Conservation (phyloP, 331 rosid genomes). For the Dryas integrifolia region DNA sequence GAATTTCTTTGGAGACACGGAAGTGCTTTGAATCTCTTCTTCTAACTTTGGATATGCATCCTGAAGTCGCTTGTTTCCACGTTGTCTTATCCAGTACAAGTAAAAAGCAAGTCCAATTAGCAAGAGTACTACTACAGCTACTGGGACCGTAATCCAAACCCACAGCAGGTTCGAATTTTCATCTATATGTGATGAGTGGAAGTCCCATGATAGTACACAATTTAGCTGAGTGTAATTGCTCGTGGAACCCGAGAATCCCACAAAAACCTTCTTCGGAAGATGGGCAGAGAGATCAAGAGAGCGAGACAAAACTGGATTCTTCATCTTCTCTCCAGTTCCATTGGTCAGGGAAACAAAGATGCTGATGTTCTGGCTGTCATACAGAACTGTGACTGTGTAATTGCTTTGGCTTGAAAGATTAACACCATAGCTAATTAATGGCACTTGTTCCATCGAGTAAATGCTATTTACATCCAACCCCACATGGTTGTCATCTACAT, state of each 20-base stretch:
- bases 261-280: slow-evolving; percentile 43
- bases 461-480: slow-evolving; percentile 57
- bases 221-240: slow-evolving; percentile 49
- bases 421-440: slow-evolving; percentile 35
- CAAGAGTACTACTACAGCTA: background rate
- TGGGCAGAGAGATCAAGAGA: slow-evolving; percentile 44
- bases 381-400: slow-evolving; percentile 33
- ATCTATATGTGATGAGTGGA: slow-evolving; percentile 20
- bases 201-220: slow-evolving; percentile 46
- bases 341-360: slow-evolving; percentile 38
- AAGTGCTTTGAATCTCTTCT: slow-evolving; percentile 47
- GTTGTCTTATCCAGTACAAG: slow-evolving; percentile 27
- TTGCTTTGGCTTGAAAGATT: slow-evolving; percentile 28
- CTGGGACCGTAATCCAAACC: slow-evolving; percentile 43
- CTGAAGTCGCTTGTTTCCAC: background rate
- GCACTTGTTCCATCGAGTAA: slow-evolving; percentile 34
- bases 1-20: slow-evolving; percentile 57
- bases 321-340: slow-evolving; percentile 8
- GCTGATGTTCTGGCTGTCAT: slow-evolving; percentile 33
- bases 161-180: slow-evolving; percentile 24
- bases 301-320: slow-evolving; percentile 36
- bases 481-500: slow-evolving; percentile 54
- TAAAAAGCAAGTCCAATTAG: slow-evolving; percentile 26
- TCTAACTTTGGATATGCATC: slow-evolving; percentile 45
- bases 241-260: slow-evolving; percentile 75